Base-by-base conservation (phyloP, 371 early-diverging fungal genomes). In the Sporodiniella umbellata region DNA sequence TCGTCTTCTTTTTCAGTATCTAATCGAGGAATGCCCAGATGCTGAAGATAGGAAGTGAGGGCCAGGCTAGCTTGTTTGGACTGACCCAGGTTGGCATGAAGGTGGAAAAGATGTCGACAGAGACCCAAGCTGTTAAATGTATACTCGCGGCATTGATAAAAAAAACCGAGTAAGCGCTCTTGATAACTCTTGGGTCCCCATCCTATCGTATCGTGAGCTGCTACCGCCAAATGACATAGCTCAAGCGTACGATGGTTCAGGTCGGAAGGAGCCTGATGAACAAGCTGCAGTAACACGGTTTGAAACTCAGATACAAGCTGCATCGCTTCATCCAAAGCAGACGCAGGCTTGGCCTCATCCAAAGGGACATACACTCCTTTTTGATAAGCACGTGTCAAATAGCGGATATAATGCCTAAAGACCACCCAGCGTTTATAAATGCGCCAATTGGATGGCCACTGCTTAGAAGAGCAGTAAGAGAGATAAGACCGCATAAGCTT, bases 81-180 rank as follows among this genome's bases (percentile, higher is more conserved):
- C 42, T 87, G 80, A 15, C 87, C 87, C 17, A 83, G 45, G 17
- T 63, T 68, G 4, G 80, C 52, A 17, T 86, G 64, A 0, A 78
- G 62, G 33, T 75, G 72, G 54, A 85, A 75, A 2, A 87, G 58
- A 53, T 80, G 83, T 0, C 89, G 83, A 19, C 83, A 42, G 21
- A 87, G 70, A 4, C 75, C 71, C 5, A 84, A 75, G 37, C 83
- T 86, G 56, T 90, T 86, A 62, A 85, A 89, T 0, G 89, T 89
- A 39, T 74, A 73, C 51, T 74, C 72, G 1, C 82, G 70, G 8
- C 79, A 74, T 14, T 77, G 72, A 42, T 82, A 81, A 42, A 90
- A 63, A 31, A 60, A 70, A 30, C 24, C 30, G 7, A 42, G 23
- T 4, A 31, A 47, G 25, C 42, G 45, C 22, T 63, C 58, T 35